Base-by-base conservation (phyloP, 495 filamentous ascomycete species). In the Podospora australis region DNA sequence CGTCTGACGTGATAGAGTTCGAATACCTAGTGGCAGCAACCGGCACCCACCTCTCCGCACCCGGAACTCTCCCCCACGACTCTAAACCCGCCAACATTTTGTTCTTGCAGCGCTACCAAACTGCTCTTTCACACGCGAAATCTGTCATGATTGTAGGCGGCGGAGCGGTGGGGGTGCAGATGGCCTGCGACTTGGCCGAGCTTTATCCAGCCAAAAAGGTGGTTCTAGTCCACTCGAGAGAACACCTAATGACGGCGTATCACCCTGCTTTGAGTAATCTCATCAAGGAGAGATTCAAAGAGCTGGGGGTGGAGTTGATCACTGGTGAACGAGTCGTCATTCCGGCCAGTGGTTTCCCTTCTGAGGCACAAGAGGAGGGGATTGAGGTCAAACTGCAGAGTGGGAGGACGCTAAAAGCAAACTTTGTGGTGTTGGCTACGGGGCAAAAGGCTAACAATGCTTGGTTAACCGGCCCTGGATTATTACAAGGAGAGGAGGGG, bases 151-250 rank as follows among this genome's bases (percentile, higher is more conserved):
- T 84, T 25, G 65, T 80, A 3, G 80, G 80, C 7, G 80, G 79
- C 6, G 80, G 80, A 7, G 77, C 80, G 3, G 78, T 81, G 0
- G 79, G 79, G 0, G 71, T 83, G 9, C 73, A 84, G 54, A 71
- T 81, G 64, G 78, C 78, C 1, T 70, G 72, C 11, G 80, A 84
- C 52, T 55, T 80, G 21, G 80, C 80, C 54, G 75, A 74, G 40
- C 59, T 68, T 13, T 79, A 78, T 45, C 77, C 74, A 0, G 64
- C 73, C 0, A 82, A 82, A 54, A 56, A 70, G 10, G 65, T 83
- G 23, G 71, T 69, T 0, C 64, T 83, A 1, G 63, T 84, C 3
- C 79, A 84, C 54, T 82, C 78, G 1, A 57, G 80, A 20, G 50
- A 62, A 1, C 57, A 66, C 10, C 51, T 83, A 14, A 72, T 83